Conservation (phyloP, 176 grass and related monocot species). For the Ensete glaucum region DNA sequence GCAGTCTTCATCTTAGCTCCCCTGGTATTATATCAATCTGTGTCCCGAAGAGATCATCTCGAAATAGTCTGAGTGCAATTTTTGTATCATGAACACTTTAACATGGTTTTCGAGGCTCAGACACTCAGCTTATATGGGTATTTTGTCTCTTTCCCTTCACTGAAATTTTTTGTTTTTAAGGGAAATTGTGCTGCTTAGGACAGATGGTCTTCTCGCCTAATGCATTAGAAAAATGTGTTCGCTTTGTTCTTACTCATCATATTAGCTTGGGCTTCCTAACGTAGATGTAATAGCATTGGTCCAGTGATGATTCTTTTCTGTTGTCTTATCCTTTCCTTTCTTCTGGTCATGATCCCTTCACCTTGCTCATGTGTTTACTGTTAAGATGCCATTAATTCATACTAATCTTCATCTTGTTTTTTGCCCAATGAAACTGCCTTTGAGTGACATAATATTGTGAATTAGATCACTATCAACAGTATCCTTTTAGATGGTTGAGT, state of each 20-base stretch:
- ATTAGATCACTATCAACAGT: no score
- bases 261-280: no score
- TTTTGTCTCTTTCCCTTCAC: not conserved
- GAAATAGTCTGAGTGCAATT: not conserved
- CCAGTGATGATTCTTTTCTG: no score
- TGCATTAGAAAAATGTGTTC: not conserved
- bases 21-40: not conserved
- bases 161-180: not conserved
- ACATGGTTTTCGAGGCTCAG: not conserved
- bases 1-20: not conserved
- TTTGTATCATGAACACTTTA: conserved; percentile 1
- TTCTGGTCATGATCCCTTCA: no score
- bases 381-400: no score
- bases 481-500: no score
- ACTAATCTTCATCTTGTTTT: no score
- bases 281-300: no score
- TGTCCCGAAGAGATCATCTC: not conserved
- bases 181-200: not conserved
- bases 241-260: not conserved
- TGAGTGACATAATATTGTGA: no score
- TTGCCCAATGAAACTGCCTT: no score
- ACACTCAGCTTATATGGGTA: not conserved
- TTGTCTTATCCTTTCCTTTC: no score
- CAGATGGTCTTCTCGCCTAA: not conserved
- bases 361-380: no score